Base-by-base conservation (phyloP, 257 asterid genomes). In the Eustoma russellianum region DNA sequence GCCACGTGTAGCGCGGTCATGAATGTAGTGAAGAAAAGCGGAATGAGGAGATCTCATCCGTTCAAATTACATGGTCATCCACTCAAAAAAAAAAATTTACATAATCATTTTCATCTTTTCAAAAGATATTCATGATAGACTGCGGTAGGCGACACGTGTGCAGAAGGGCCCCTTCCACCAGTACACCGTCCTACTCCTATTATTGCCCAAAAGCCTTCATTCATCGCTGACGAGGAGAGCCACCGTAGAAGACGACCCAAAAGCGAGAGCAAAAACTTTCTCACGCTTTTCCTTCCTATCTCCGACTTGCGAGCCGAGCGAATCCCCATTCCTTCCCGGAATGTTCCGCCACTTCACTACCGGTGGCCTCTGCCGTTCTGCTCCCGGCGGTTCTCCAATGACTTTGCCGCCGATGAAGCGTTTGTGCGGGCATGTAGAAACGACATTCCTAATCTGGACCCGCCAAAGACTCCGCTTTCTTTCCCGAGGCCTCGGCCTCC, bases 381-480 rank as follows among this genome's bases (percentile, higher is more conserved):
- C 43, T 38, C 43, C 1, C 12, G 43, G 43, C 81, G 85, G 49
- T 69, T 74, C 65, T 76, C 82, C 55, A 62, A 79, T 10, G 67
- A 54, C 17, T 14, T 50, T 5, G 57, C 45, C 13, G 67, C 67
- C n/a, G 82, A 76, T 46, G 82, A 71, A 24, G 69, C 73, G 15
- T 79, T 82, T 38, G 43, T 48, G 52, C 35, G 70, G 53, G 81
- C 85, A 15, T 79, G 93, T 88, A 79, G 67, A 57, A 68, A 63
- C 15, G 41, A 68, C 64, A 52, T 56, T 45, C 85, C 83, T 2
- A 63, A 74, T 62, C 38, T 72, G 16, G 92, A 77, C 41, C 79
- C 79, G 13, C 92, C 92, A 41, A 65, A 68, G 51, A 67, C 83
- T 14, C 87, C 92, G 13, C 75, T 82, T 54, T 55, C 82, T 49